A percentile compares a stretch with the other conserved stretches of the same genome.
These are phyloP conservation scores for Aspergillus sp. DNA, from an alignment of 2,329 filamentous ascomycete species.

Conservation along the genomic window DNA sequence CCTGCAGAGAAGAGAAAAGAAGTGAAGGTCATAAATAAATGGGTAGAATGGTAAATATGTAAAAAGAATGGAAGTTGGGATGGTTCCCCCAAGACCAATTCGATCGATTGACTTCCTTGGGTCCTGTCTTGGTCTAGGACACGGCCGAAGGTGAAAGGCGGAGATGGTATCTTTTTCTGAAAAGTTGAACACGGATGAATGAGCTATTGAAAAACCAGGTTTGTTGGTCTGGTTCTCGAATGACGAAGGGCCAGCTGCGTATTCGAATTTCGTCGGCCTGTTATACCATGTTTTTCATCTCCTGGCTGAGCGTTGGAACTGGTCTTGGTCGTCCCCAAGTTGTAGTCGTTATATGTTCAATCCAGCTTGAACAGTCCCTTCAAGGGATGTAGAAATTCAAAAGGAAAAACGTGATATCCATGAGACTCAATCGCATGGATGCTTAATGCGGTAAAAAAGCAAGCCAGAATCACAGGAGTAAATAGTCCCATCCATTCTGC, in stretches of 20 bases:
- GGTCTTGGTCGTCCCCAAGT: background rate
- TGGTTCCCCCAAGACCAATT: background rate
- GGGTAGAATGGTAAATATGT: background rate
- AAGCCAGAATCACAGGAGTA: slow-evolving; percentile 68
- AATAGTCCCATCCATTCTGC: slow-evolving; percentile 86
- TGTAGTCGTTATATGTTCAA: slow-evolving; percentile 9
- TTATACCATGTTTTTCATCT: background rate
- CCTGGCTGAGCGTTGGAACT: background rate
- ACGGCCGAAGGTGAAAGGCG: background rate
- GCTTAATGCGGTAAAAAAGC: slow-evolving; percentile 1
- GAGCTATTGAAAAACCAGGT: too few species aligned
- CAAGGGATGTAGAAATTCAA: slow-evolving; percentile 14
- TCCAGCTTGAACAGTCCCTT: slow-evolving; percentile 22
- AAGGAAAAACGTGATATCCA: background rate
- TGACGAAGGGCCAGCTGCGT: background rate
- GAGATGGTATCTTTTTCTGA: background rate
- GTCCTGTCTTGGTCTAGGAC: too few species aligned
- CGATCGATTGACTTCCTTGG: background rate
- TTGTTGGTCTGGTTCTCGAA: background rate
- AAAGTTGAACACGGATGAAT: background rate
- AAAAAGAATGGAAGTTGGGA: slow-evolving; percentile 1
- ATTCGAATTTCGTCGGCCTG: background rate
- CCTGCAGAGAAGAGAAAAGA: background rate
- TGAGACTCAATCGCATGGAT: slow-evolving; percentile 17
- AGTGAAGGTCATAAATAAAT: background rate